phyloP scores from a whole-genome alignment of 2,329 filamentous ascomycete genomes.

The Colletotrichum viniferum region DNA sequence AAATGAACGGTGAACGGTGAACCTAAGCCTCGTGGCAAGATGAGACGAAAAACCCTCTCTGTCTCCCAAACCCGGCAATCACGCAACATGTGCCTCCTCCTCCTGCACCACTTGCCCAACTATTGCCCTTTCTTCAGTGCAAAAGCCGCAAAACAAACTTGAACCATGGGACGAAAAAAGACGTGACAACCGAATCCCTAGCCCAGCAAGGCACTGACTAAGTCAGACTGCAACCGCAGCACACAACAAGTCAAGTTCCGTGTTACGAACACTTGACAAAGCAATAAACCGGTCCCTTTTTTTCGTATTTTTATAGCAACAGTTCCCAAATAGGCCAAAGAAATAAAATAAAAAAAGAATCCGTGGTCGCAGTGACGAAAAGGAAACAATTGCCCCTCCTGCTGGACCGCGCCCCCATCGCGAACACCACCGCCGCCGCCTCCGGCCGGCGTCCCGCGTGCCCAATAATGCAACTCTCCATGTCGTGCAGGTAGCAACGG shows the following conservation, averaged over 20 bases:
- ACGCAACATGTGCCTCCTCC: neutral
- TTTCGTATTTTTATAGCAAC: neutral
- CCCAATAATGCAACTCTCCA: neutral
- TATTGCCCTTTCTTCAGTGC: neutral
- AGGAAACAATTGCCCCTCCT: neutral
- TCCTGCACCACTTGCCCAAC: neutral
- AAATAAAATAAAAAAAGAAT: neutral
- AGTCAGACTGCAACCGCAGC: neutral
- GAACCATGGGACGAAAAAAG: neutral
- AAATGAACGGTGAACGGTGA: neutral
- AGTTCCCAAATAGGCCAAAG: neutral
- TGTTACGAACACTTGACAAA: neutral
- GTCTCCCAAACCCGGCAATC: neutral
- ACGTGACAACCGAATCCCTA: neutral
- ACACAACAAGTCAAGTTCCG: neutral
- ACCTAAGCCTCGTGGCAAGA: constrained; percentile 5
- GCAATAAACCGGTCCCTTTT: neutral
- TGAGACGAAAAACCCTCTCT: neutral
- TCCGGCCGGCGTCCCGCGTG: neutral
- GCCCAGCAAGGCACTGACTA: neutral
- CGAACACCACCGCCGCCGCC: neutral
- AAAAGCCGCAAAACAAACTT: neutral
- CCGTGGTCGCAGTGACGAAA: neutral
- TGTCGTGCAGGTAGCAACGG: neutral
- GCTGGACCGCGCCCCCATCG: neutral